Conservation (phyloP, 371 early-diverging fungal species). For the Phascolomyces articulosus region DNA sequence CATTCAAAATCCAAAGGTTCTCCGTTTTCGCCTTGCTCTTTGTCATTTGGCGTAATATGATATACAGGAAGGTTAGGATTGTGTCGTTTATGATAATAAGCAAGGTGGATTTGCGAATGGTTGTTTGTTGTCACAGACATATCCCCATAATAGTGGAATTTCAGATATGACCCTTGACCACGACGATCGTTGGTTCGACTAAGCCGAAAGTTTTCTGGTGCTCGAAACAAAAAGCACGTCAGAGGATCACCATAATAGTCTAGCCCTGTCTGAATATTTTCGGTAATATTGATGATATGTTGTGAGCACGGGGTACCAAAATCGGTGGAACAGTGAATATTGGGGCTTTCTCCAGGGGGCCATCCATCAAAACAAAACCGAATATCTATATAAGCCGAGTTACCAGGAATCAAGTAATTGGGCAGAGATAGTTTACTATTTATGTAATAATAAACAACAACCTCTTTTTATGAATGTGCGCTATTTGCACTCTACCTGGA, state of each 20-base stretch:
- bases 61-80: constrained; percentile 35
- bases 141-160: constrained; percentile 34
- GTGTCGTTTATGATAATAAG: constrained; percentile 28
- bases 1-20: constrained; percentile 21
- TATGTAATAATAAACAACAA: too few species aligned
- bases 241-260: constrained; percentile 28
- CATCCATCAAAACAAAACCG: constrained; percentile 43
- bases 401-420: too few species aligned
- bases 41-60: constrained; percentile 7
- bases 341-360: constrained; percentile 4
- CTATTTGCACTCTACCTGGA: too few species aligned
- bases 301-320: constrained; percentile 31
- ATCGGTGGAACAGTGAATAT: constrained; percentile 24
- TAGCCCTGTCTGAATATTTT: constrained; percentile 18
- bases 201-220: constrained; percentile 15
- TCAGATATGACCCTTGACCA: constrained; percentile 22
- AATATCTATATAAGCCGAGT: constrained; percentile 22
- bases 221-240: constrained; percentile 29
- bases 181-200: constrained; percentile 19
- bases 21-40: too few species aligned
- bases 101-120: constrained; percentile 20
- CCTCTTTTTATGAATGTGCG: too few species aligned
- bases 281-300: constrained; percentile 28
- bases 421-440: too few species aligned
- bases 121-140: not conserved